Conservation (phyloP, 352 stramenopile genomes). For the Aphanomyces invadans region DNA sequence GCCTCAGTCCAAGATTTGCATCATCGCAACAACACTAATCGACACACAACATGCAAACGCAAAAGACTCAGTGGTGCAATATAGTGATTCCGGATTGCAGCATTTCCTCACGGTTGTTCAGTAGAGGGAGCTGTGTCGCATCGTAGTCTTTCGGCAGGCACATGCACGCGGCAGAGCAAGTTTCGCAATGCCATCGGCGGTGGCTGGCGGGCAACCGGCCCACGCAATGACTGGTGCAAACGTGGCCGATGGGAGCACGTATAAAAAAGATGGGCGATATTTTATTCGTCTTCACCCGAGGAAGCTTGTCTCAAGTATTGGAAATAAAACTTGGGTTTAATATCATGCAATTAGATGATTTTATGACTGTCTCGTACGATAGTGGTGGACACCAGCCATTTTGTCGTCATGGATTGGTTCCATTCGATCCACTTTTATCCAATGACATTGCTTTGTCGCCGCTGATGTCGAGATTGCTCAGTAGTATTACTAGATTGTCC, state of each 20-base stretch:
- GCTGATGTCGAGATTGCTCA: slow-evolving; percentile 15
- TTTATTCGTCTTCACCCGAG: not conserved
- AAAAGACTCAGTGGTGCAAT: slow-evolving; percentile 28
- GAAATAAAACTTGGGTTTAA: not conserved
- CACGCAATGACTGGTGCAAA: too few species aligned
- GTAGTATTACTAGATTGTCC: slow-evolving; percentile 37
- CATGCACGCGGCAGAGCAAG: not conserved
- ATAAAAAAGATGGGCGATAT: not conserved
- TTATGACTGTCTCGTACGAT: slow-evolving; percentile 1
- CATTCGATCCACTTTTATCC: not conserved
- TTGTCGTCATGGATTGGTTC: not conserved
- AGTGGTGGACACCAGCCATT: slow-evolving; percentile 3
- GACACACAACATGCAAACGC: slow-evolving; percentile 23
- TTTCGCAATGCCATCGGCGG: not conserved
- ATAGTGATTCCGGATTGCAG: slow-evolving; percentile 88
- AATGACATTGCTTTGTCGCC: not conserved
- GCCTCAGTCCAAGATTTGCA: slow-evolving; percentile 78
- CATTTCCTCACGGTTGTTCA: slow-evolving; percentile 65
- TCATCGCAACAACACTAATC: slow-evolving; percentile 50
- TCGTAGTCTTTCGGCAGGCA: slow-evolving; percentile 6
- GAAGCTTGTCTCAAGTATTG: not conserved
- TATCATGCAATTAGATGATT: not conserved
- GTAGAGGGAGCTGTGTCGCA: slow-evolving; percentile 75
- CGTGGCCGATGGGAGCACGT: not conserved
- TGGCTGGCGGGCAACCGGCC: not conserved